Conservation (phyloP, 139 green algal species). For the Tetraselmis chui region DNA sequence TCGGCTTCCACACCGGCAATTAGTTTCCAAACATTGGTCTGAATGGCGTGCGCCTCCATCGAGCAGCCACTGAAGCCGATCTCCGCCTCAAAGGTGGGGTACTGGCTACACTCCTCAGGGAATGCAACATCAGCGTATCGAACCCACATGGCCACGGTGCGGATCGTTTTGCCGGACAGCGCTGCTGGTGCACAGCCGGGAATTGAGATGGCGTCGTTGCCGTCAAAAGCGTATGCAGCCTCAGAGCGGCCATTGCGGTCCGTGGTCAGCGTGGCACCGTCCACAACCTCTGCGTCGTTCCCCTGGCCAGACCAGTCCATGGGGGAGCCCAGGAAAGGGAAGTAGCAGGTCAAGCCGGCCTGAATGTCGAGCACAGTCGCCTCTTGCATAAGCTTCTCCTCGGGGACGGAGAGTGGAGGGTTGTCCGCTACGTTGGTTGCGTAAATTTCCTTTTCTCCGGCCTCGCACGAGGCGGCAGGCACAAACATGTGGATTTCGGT, state of each 20-base stretch:
- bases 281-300: neutral
- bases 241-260: constrained; percentile 1
- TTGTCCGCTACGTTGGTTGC: neutral
- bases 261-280: constrained; percentile 7
- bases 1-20: constrained; percentile 2
- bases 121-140: constrained; percentile 8
- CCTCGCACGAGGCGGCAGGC: neutral
- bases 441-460: neutral
- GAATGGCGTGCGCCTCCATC: neutral
- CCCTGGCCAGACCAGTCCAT: constrained; percentile 14
- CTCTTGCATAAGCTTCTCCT: neutral
- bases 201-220: constrained; percentile 6
- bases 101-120: neutral
- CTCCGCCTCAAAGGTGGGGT: neutral
- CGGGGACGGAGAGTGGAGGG: neutral
- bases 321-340: constrained; percentile 12
- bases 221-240: constrained; percentile 14
- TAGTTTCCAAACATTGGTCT: constrained; percentile 18
- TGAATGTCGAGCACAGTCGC: constrained; percentile 14
- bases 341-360: constrained; percentile 16
- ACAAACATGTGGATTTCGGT: neutral
- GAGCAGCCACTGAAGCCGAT: constrained; percentile 5
- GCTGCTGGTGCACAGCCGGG: neutral
- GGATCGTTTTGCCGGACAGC: neutral
- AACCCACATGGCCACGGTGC: constrained; percentile 24